Base-by-base conservation (phyloP, 371 early-diverging fungal genomes). In the Apophysomyces ossiformis region DNA sequence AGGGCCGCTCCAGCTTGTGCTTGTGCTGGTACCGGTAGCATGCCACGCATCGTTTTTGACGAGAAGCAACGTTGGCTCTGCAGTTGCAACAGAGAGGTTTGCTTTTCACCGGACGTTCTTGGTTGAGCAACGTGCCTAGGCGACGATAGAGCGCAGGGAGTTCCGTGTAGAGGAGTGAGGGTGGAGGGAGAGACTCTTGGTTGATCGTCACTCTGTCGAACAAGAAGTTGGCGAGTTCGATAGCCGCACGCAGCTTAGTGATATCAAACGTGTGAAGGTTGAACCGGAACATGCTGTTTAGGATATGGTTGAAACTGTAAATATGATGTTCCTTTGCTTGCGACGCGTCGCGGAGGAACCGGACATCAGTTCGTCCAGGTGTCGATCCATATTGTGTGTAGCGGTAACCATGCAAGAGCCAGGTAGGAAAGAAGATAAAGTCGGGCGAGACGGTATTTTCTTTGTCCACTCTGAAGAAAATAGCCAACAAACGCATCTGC, bases 21-120 rank as follows among this genome's bases (percentile, higher is more conserved):
- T 82, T 82, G 8, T 78, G 63, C 46, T 78, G 75, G 32, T 82
- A 82, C 0, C 82, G 68, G 44, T 82, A 82, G 63, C 82, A 82
- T 21, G 82, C 82, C 13, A 78, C 79, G 54, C 82, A 82, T 0
- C 78, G 63, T 26, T 69, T 63, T 41, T 79, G 79, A 15, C 79
- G 70, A 8, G 79, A 78, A 15, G 82, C 77, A 37, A 72, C 71
- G n/a, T 78, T 82, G 0, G 74, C 72, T 47, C 69, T 71, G 56
- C 79, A 82, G 37, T 82, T 82, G 56, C 58, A 43, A 35, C 82
- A 82, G 47, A 68, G 71, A 26, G 82, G 77, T 37, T 77, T 74
- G 15, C 63, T 41, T 36, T 82, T 82, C 5, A 61, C 58, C 0
- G 82, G 82, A 7, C 82, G 63, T 37, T 71, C 74, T 5, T 67